These are phyloP conservation scores for Blastobotrys arbuscula DNA, from an alignment of 1,139 yeast species.

Conservation along the genomic window DNA sequence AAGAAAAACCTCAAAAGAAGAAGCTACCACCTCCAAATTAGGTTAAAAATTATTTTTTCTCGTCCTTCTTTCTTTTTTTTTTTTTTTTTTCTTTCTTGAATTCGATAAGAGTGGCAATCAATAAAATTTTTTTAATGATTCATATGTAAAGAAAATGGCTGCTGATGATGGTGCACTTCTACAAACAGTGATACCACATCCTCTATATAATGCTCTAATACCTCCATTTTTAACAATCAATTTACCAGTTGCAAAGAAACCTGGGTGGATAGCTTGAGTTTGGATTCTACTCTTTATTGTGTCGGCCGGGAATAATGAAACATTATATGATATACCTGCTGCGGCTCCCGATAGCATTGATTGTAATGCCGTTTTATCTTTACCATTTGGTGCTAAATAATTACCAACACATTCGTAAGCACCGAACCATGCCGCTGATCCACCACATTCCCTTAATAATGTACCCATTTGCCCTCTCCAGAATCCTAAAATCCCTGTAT, in stretches of 20 bases:
- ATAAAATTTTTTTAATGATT: slow-evolving; percentile 44
- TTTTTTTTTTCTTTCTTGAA: not conserved
- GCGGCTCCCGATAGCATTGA: slow-evolving; percentile 71
- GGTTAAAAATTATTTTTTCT: no score
- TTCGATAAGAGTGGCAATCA: not conserved
- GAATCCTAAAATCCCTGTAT: slow-evolving; percentile 55
- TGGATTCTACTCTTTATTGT: slow-evolving; percentile 86
- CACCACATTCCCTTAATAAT: slow-evolving; percentile 74
- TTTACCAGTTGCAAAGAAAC: slow-evolving; percentile 36
- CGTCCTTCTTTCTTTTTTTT: not conserved
- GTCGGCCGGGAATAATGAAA: slow-evolving; percentile 82
- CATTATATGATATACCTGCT: slow-evolving; percentile 80
- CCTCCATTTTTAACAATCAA: slow-evolving; percentile 48
- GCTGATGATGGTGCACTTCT: slow-evolving; percentile 92
- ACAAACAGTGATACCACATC: slow-evolving; percentile 73
- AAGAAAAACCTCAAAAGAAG: slow-evolving; percentile 76
- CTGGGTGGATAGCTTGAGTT: slow-evolving; percentile 40
- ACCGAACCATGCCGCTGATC: slow-evolving; percentile 94
- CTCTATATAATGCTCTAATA: slow-evolving; percentile 66
- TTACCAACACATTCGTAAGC: slow-evolving; percentile 60
- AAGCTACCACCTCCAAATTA: slow-evolving; percentile 18
- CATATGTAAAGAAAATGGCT: slow-evolving; percentile 74
- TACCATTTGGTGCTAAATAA: slow-evolving; percentile 32
- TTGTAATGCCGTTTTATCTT: slow-evolving; percentile 42
- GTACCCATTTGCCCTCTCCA: slow-evolving; percentile 93